Evolutionary conservation across 2,329 filamentous ascomycete species (phyloP).

Genomic region (Aschersonia sp.): DNA sequence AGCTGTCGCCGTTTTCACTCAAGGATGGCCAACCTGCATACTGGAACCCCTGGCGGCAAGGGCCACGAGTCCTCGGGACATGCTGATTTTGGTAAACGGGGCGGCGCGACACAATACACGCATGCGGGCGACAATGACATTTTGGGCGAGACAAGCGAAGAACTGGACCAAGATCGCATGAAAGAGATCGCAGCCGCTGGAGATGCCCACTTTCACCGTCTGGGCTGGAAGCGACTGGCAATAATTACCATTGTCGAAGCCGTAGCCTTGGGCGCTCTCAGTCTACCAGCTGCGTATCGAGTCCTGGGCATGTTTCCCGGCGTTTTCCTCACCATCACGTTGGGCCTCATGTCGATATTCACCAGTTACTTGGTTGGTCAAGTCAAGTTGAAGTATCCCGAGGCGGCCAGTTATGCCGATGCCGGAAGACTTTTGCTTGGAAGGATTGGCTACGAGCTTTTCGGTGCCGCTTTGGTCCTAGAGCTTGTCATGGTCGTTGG

Average conservation of each 20-base stretch:
- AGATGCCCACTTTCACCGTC: slow-evolving; percentile 27
- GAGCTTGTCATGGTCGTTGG: slow-evolving; percentile 52
- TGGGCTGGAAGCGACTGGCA: slow-evolving; percentile 36
- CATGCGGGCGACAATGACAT: slow-evolving; percentile 5
- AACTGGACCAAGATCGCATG: slow-evolving; percentile 19
- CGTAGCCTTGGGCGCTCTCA: slow-evolving; percentile 33
- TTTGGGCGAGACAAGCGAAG: slow-evolving; percentile 10
- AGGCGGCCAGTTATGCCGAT: slow-evolving; percentile 49
- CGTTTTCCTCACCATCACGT: slow-evolving; percentile 17
- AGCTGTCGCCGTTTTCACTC: not conserved
- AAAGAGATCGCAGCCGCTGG: slow-evolving; percentile 25
- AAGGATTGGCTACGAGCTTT: slow-evolving; percentile 37
- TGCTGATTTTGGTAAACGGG: slow-evolving; percentile 1
- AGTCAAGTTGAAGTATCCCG: slow-evolving; percentile 27
- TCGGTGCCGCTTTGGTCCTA: slow-evolving; percentile 41
- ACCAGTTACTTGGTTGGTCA: slow-evolving; percentile 23
- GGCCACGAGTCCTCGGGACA: not conserved
- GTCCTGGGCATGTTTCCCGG: slow-evolving; percentile 21
- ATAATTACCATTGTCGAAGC: slow-evolving; percentile 35
- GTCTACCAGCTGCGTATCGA: slow-evolving; percentile 28
- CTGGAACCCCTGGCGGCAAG: not conserved
- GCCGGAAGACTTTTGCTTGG: slow-evolving; percentile 45
- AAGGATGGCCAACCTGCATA: not conserved
- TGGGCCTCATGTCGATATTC: slow-evolving; percentile 23
- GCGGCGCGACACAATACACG: not conserved